Evolutionary conservation across 805 yeast genomes (phyloP).

Genomic region (Kluyveromyces nonfermentans): DNA sequence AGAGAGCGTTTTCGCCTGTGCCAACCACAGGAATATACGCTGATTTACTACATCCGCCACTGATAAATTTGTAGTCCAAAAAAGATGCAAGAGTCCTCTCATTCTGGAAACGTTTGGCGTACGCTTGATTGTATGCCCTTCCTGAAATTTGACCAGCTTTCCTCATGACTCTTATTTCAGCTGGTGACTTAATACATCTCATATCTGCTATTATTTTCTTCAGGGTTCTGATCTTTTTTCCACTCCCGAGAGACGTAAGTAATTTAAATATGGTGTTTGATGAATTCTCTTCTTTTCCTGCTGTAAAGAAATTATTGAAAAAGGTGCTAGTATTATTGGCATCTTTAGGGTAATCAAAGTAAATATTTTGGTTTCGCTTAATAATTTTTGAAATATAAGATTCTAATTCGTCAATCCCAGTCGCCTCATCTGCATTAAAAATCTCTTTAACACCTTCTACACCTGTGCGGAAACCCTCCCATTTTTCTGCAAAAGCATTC

Average conservation of each 20-base stretch:
- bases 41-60: slow-evolving; percentile 80
- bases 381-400: slow-evolving; percentile 40
- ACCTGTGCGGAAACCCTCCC: slow-evolving; percentile 96
- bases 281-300: slow-evolving; percentile 16
- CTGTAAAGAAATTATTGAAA: slow-evolving; percentile 26
- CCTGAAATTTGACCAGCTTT: slow-evolving; percentile 77
- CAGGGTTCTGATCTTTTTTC: slow-evolving; percentile 28
- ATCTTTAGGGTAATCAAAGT: slow-evolving; percentile 38
- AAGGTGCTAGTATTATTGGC: slow-evolving; percentile 12
- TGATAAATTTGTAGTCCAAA: slow-evolving; percentile 71
- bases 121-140: slow-evolving; percentile 75
- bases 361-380: slow-evolving; percentile 41
- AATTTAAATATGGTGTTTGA: slow-evolving; percentile 23
- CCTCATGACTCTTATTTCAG: slow-evolving; percentile 73
- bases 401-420: slow-evolving; percentile 38
- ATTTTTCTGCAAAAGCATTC: slow-evolving; percentile 66
- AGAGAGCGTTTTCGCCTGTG: slow-evolving; percentile 79
- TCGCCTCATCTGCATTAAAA: slow-evolving; percentile 79
- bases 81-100: slow-evolving; percentile 76
- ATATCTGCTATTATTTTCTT: slow-evolving; percentile 18
- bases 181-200: slow-evolving; percentile 64
- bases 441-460: slow-evolving; percentile 68
- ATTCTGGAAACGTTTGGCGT: slow-evolving; percentile 50
- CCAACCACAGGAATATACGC: slow-evolving; percentile 97
- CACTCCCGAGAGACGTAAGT: slow-evolving; percentile 17